Evolutionary conservation across 2,329 filamentous ascomycete species (phyloP).

Genomic region (Purpureocillium takamizusanense): DNA sequence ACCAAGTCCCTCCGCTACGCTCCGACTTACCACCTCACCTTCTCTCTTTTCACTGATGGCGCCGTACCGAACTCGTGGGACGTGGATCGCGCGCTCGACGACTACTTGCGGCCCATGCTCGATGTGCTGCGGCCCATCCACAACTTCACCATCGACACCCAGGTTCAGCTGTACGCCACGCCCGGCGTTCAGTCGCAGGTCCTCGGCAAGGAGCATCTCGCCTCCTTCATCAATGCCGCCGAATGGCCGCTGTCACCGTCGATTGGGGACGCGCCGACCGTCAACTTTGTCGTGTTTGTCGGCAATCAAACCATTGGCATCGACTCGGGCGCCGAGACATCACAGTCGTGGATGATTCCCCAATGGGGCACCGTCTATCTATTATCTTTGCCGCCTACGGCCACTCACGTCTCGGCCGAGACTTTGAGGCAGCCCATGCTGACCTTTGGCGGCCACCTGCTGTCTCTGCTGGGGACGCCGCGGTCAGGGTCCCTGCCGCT

Average conservation of each 20-base stretch:
- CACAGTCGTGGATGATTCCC: conserved; percentile 78
- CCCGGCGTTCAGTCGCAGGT: conserved; percentile 54
- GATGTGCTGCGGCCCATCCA: conserved; percentile 73
- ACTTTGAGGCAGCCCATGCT: conserved; percentile 72
- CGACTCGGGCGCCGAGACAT: conserved; percentile 34
- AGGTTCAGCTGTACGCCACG: conserved; percentile 87
- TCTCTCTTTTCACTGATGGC: conserved; percentile 83
- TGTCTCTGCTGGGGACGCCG: conserved; percentile 80
- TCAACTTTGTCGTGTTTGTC: conserved; percentile 92
- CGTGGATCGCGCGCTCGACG: conserved; percentile 69
- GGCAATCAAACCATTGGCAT: conserved; percentile 63
- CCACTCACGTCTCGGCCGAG: conserved; percentile 48
- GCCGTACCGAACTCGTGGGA: conserved; percentile 81
- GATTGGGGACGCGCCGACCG: conserved; percentile 84
- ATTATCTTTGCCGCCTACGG: conserved; percentile 37
- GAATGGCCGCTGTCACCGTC: conserved; percentile 96
- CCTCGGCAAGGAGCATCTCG: conserved; percentile 76
- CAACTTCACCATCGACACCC: conserved; percentile 92
- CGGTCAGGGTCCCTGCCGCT: conserved; percentile 76
- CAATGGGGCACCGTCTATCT: conserved; percentile 78
- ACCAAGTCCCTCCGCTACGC: conserved; percentile 86
- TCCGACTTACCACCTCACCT: conserved; percentile 88
- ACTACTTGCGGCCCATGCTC: conserved; percentile 76
- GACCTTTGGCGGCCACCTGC: conserved; percentile 82
- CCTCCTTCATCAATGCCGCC: conserved; percentile 92